Conservation (phyloP, 495 filamentous ascomycete species). For the Xylaria intraflava region DNA sequence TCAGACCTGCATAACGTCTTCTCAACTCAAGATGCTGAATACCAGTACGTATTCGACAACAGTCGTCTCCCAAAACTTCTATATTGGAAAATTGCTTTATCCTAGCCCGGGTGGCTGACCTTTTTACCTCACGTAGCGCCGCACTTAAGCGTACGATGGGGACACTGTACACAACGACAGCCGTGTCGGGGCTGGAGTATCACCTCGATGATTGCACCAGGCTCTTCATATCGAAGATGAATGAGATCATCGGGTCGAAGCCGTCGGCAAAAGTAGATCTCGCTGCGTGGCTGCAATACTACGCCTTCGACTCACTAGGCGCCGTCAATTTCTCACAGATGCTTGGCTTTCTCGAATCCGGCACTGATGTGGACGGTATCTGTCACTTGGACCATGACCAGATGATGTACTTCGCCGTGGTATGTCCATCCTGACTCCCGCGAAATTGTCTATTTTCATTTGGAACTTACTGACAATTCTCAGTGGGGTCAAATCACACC, state of each 20-base stretch:
- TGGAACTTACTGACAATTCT: neutral
- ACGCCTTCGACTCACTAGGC: conserved; percentile 54
- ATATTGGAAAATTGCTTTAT: no score
- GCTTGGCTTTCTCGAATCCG: conserved; percentile 47
- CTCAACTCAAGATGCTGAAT: conserved; percentile 2
- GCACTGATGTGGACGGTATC: conserved; percentile 42
- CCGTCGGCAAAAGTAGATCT: conserved; percentile 33
- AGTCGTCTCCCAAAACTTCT: no score
- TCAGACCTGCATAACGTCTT: neutral
- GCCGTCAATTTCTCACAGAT: conserved; percentile 49
- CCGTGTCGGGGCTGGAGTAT: conserved; percentile 39
- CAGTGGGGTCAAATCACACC: conserved; percentile 4
- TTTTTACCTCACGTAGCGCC: neutral
- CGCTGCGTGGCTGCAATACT: conserved; percentile 50
- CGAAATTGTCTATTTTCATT: neutral
- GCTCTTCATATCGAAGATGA: conserved; percentile 39
- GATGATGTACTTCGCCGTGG: conserved; percentile 7
- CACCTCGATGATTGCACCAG: conserved; percentile 47
- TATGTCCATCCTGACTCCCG: neutral
- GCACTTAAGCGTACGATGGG: conserved; percentile 8
- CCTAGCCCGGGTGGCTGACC: no score
- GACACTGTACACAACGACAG: conserved; percentile 9
- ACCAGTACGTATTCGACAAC: no score
- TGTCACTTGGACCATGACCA: conserved; percentile 2
- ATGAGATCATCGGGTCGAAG: conserved; percentile 28